Evolutionary conservation across 2,329 filamentous ascomycete species (phyloP).

Genomic region (Cladorrhinum sp.): DNA sequence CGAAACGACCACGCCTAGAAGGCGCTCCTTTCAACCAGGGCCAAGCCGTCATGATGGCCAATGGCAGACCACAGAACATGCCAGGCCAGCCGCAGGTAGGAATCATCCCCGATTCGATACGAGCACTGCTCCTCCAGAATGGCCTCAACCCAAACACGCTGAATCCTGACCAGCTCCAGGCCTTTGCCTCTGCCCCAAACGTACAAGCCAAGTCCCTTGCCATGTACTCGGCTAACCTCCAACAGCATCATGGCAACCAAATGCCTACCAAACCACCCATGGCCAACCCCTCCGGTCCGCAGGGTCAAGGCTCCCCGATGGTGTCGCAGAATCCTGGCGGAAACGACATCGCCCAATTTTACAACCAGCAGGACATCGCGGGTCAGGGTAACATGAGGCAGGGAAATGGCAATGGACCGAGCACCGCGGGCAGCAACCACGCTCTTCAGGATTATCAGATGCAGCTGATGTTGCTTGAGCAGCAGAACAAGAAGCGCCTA

Average conservation of each 20-base stretch:
- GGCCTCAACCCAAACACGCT: conserved; percentile 74
- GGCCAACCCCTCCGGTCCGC: conserved; percentile 68
- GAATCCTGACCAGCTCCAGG: conserved; percentile 72
- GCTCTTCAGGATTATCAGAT: conserved; percentile 85
- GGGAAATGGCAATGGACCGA: conserved; percentile 46
- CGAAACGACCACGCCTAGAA: conserved; percentile 82
- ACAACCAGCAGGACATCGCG: conserved; percentile 62
- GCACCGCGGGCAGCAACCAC: conserved; percentile 64
- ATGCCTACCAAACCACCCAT: conserved; percentile 78
- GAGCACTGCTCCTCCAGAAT: conserved; percentile 62
- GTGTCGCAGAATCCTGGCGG: conserved; percentile 70
- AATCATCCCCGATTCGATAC: conserved; percentile 48
- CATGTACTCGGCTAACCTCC: conserved; percentile 80
- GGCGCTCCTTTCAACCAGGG: conserved; percentile 70
- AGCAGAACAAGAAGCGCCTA: conserved; percentile 82
- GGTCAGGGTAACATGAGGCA: conserved; percentile 57
- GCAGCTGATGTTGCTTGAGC: conserved; percentile 82
- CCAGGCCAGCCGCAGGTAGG: conserved; percentile 67
- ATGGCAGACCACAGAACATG: conserved; percentile 74
- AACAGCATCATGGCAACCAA: conserved; percentile 76
- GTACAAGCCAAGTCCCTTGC: conserved; percentile 81
- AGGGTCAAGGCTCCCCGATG: conserved; percentile 78
- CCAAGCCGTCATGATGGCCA: conserved; percentile 67
- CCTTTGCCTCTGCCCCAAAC: conserved; percentile 53
- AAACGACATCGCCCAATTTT: conserved; percentile 54